Evolutionary conservation across 352 stramenopile genomes (phyloP).

Genomic region (Phytophthora ohioensis): DNA sequence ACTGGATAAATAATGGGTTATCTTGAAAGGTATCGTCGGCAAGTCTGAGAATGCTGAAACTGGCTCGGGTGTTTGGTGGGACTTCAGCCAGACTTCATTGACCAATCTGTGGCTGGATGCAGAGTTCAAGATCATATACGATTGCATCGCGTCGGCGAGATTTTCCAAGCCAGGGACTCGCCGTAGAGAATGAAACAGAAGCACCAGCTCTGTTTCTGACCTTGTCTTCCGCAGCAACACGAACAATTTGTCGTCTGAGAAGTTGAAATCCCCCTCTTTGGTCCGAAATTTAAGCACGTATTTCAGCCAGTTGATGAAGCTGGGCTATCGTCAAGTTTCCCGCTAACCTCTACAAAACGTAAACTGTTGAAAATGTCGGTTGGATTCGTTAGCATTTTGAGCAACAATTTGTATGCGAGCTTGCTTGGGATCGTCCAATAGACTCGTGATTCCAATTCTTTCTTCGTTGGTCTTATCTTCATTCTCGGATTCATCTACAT

Average conservation of each 20-base stretch:
- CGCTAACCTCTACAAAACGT: too few relatives aligned
- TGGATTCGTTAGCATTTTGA: too few relatives aligned
- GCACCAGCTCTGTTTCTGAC: neutral
- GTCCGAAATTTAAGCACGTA: too few relatives aligned
- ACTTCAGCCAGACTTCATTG: neutral
- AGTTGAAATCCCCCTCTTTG: too few relatives aligned
- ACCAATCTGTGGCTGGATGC: neutral
- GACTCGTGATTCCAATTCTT: too few relatives aligned
- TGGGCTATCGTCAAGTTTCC: too few relatives aligned
- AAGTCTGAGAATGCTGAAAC: neutral
- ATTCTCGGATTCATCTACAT: too few relatives aligned
- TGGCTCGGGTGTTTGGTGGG: neutral
- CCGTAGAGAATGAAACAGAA: neutral
- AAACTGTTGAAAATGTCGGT: too few relatives aligned
- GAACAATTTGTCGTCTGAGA: neutral
- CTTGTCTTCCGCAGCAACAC: neutral
- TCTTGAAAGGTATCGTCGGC: neutral
- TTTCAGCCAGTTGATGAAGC: too few relatives aligned
- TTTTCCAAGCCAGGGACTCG: neutral
- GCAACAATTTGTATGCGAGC: too few relatives aligned
- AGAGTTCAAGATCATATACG: neutral
- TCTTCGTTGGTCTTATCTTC: too few relatives aligned
- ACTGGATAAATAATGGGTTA: neutral
- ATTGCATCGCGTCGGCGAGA: conserved; percentile 2
- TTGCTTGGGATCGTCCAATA: too few relatives aligned